phyloP scores from a whole-genome alignment of 192 early-diverging fungal genomes.

The Phlyctochytrium bullatum region DNA sequence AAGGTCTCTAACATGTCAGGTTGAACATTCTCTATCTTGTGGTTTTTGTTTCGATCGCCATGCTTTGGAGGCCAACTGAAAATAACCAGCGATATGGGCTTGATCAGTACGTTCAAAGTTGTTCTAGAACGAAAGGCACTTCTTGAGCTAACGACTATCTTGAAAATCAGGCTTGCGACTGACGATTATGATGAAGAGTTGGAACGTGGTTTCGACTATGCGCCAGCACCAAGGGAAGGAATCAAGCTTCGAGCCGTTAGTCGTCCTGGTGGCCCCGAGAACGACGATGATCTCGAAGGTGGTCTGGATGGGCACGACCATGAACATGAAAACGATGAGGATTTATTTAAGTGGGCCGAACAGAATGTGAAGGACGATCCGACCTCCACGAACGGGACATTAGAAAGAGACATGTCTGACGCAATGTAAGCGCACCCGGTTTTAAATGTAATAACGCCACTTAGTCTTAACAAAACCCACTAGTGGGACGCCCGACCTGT shows the following conservation, averaged over 20 bases:
- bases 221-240: background rate
- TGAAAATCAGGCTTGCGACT: conserved; percentile 59
- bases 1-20: background rate
- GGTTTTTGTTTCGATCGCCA: conserved; percentile 73
- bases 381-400: too few relatives aligned
- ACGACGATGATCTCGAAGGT: conserved; percentile 18
- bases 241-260: conserved; percentile 1
- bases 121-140: conserved; percentile 69
- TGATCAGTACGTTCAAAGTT: conserved; percentile 67
- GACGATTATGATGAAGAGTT: conserved; percentile 58
- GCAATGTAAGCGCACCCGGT: too few relatives aligned
- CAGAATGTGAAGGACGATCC: conserved; percentile 32
- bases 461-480: too few relatives aligned
- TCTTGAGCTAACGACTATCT: too few relatives aligned
- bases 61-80: conserved; percentile 88
- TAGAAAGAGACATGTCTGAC: too few relatives aligned
- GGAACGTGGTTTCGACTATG: background rate
- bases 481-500: too few relatives aligned
- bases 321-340: conserved; percentile 14
- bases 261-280: too few relatives aligned
- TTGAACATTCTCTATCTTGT: conserved; percentile 84
- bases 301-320: conserved; percentile 20
- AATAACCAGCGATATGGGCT: conserved; percentile 91
- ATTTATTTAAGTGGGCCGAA: conserved; percentile 48
- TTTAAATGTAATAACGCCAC: too few relatives aligned